phyloP scores from a whole-genome alignment of 2,329 filamentous ascomycete genomes.

The Onygenales sp. region DNA sequence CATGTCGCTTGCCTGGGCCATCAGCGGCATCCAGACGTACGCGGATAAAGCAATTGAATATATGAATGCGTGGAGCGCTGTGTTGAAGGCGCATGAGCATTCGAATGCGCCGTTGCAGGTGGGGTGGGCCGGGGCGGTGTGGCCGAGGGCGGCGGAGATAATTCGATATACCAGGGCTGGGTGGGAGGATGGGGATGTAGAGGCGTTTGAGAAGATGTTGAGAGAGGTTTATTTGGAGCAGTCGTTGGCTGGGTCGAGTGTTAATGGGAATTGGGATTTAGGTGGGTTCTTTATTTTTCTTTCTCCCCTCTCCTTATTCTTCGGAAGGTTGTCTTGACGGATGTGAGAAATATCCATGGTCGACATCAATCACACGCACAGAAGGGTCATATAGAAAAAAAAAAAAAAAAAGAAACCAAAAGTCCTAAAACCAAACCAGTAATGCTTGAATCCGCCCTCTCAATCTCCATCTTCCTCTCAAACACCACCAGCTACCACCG shows the following conservation, averaged over 20 bases:
- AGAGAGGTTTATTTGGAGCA: slow-evolving; percentile 18
- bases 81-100: slow-evolving; percentile 17
- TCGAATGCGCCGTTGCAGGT: slow-evolving; percentile 22
- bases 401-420: no score
- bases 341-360: no score
- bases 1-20: slow-evolving; percentile 18
- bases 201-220: slow-evolving; percentile 17
- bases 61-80: slow-evolving; percentile 20
- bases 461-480: slow-evolving; percentile 19
- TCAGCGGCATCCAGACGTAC: slow-evolving; percentile 14
- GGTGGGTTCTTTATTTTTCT: slow-evolving; percentile 9
- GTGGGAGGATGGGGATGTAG: slow-evolving; percentile 14
- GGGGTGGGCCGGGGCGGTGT: slow-evolving; percentile 19
- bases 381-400: slow-evolving; percentile 3
- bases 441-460: slow-evolving; percentile 17
- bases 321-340: no score
- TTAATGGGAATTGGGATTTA: slow-evolving; percentile 21
- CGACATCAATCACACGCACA: not conserved
- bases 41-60: slow-evolving; percentile 18
- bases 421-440: slow-evolving; percentile 2
- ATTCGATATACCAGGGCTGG: slow-evolving; percentile 17
- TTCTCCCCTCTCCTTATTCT: not conserved
- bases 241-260: slow-evolving; percentile 10
- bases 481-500: slow-evolving; percentile 14
- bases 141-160: slow-evolving; percentile 20